Evolutionary conservation across 257 asterid genomes (phyloP).

Genomic region (Echites panduratus): DNA sequence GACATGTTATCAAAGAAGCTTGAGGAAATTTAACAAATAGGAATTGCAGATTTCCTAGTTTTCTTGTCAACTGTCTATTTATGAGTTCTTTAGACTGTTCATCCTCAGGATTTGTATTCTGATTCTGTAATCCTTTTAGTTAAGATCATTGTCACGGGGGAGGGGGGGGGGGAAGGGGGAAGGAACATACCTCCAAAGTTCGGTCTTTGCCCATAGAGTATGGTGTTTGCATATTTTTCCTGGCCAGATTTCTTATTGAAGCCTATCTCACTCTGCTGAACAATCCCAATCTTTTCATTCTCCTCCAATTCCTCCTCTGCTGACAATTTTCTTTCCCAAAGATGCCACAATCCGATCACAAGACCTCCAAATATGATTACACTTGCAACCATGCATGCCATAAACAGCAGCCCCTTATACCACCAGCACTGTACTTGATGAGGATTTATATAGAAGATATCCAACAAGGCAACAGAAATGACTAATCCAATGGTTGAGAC

Average conservation of each 20-base stretch:
- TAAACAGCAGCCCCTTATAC: constrained; percentile 64
- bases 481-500: constrained; percentile 56
- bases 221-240: constrained; percentile 25
- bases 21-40: neutral
- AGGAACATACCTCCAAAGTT: constrained; percentile 52
- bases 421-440: constrained; percentile 42
- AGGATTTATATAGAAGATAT: constrained; percentile 55
- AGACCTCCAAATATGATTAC: constrained; percentile 57
- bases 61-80: neutral
- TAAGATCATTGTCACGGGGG: neutral
- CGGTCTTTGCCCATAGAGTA: constrained; percentile 66
- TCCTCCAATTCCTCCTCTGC: constrained; percentile 15
- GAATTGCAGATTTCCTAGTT: too few relatives aligned
- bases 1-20: neutral
- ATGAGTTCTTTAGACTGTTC: neutral
- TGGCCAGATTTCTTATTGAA: constrained; percentile 22
- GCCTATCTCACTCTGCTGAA: constrained; percentile 11
- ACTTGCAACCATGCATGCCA: constrained; percentile 55
- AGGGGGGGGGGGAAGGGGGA: neutral
- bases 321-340: constrained; percentile 49
- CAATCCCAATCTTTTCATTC: constrained; percentile 7
- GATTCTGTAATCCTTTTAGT: neutral
- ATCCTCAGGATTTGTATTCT: neutral
- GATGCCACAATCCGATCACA: constrained; percentile 63
- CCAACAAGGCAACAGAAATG: constrained; percentile 35